Evolutionary conservation across 176 grass and related monocot genomes (phyloP), one percentile per base, ranked within the genome.

Genomic region (Guadua angustifolia): DNA sequence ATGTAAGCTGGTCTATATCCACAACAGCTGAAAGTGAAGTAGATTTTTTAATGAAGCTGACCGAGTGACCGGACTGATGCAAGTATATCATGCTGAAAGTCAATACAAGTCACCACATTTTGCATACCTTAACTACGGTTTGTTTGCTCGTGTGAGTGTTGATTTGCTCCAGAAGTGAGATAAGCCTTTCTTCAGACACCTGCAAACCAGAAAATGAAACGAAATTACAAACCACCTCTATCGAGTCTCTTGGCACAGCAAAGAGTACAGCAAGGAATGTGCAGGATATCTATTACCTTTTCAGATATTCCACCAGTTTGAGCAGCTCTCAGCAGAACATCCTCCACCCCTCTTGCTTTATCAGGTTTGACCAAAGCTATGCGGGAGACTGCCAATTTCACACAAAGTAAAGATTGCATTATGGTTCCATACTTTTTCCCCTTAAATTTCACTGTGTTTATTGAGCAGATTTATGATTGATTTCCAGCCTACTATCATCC

Each of bases 291-390:
- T 43, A 78, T 21, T 73, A 99, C 96, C 93, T 95, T 99, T 73
- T 95, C 96, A 86, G 93, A 68, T 79, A 99, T 95, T 83, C 92
- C 93, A 74, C 97, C 97, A 80, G 71, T 91, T 70, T 99, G 91
- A 64, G 91, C 89, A 84, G 93, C 89, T 88, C 97, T 94, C 49
- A 99, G 82, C 45, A 99, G 29, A 83, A 92, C 86, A 90, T 99
- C 97, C 80, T 99, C 97, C 80, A 99, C 97, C 2, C 91, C 89
- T 91, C 93, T 99, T 51, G 97, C 93, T 86, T 96, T 99, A 33
- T 99, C 97, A 92, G 97, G 93, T 68, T 95, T 99, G 73, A 99
- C 97, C 86, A 96, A 91, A 62, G 91, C 91, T 85, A 96, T 96
- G n/a, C 94, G 88, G 69, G 94, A 82, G 13, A 93, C 94, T 96